Evolutionary conservation across 2,329 filamentous ascomycete species (phyloP), one percentile per base, ranked within the genome.

Genomic region (Taxawa tesnikishii): DNA sequence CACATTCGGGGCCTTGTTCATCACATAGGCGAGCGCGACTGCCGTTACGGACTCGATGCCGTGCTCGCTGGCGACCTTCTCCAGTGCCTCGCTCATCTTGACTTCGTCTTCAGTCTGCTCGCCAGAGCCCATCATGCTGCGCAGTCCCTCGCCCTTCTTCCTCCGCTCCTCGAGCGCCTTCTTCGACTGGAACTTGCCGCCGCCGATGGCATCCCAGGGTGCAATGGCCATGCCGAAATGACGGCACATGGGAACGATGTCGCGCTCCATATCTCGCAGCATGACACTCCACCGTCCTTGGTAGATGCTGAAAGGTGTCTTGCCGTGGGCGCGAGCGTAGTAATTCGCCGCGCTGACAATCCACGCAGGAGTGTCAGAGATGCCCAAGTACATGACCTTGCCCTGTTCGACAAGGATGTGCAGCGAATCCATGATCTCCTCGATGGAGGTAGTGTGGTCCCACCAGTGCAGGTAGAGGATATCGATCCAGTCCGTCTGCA

Each of bases 21-120:
- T 40, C 25, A 42, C 40, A 31, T 42, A 42, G 18, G 37, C 79
- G 21, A 87, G 31, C 29, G 50, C 50, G 15, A 81, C 57, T 25
- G 68, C 68, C 4, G 74, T 78, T 29, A 82, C 63, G 19, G 65
- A 58, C 19, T 23, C 19, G 2, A 65, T 60, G n/a, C 34, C 67
- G 45, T 75, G 70, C 38, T 65, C 59, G 11, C 61, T 62, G 0
- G 73, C 73, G 4, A 81, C 61, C 38, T 69, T 59, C n/a, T 68
- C 71, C 0, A 84, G 62, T 3, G 68, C 70, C 31, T 63, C 62
- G 37, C 67, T 70, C 15, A 74, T 57, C 28, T 60, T 63, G 16
- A 55, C 51, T 31, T 71, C 67, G 0, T 65, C 59, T 18, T 72
- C 65, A 3, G 58, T 60, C 38, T 69, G 49, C 13, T 45, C 38